Evolutionary conservation across 2,329 filamentous ascomycete species (phyloP).

Genomic region (Arthrobotrys pseudoclavata): DNA sequence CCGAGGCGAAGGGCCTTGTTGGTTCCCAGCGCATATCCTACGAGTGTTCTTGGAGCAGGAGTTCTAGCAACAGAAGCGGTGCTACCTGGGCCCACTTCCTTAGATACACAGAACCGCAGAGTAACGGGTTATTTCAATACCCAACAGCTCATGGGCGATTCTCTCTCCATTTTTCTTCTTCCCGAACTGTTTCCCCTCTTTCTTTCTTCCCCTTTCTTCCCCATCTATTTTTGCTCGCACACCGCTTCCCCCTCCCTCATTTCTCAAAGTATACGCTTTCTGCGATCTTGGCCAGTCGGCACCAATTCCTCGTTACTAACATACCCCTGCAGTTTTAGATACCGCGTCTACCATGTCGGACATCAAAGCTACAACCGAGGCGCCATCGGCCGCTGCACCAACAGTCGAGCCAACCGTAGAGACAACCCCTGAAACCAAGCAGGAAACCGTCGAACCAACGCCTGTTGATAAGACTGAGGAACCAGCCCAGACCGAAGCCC

Average conservation of each 20-base stretch:
- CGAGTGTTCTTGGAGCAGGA: background rate
- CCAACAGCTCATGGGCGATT: background rate
- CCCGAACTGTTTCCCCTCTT: conserved; percentile 55
- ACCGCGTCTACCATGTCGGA: conserved; percentile 62
- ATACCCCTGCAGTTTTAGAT: conserved; percentile 24
- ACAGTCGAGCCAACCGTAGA: conserved; percentile 36
- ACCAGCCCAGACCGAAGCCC: conserved; percentile 56
- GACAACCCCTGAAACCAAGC: background rate
- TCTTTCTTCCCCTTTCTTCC: conserved; percentile 60
- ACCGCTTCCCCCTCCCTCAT: background rate
- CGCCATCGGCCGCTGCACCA: conserved; percentile 61
- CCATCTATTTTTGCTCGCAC: background rate
- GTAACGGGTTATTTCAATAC: background rate
- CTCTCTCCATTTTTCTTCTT: conserved; percentile 2
- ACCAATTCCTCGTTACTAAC: background rate
- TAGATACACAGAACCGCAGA: too few species aligned
- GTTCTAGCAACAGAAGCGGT: too few species aligned
- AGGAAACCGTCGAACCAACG: conserved; percentile 11
- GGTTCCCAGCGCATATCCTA: background rate
- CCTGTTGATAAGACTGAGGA: conserved; percentile 56
- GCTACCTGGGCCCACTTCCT: too few species aligned
- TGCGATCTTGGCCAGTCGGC: conserved; percentile 61
- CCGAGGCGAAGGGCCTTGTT: background rate
- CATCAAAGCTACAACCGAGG: conserved; percentile 65
- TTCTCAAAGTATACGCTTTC: background rate